Percentiles rank a stretch among this genome's conserved stretches.
phyloP scores from a whole-genome alignment of 2,329 filamentous ascomycete species.

The Aspergillus sp. region DNA sequence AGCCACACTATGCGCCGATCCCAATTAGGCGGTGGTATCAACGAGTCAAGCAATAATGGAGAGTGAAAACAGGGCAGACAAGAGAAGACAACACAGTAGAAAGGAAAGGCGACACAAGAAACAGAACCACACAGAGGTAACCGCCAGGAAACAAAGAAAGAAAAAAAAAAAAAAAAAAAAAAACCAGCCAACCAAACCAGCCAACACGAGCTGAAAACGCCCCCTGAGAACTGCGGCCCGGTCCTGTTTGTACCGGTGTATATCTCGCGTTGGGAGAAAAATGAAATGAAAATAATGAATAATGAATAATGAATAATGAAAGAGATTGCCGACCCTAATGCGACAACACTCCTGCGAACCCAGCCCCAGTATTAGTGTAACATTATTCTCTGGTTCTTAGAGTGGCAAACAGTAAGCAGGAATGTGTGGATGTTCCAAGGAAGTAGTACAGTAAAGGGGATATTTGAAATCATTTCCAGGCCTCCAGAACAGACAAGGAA shows the following conservation, averaged over 20 bases:
- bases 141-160: neutral
- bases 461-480: neutral
- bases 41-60: neutral
- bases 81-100: neutral
- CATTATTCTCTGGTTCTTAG: neutral
- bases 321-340: neutral
- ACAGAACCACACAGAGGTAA: neutral
- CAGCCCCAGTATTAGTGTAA: constrained; percentile 13
- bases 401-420: neutral
- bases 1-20: neutral
- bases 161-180: neutral
- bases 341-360: neutral
- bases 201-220: neutral
- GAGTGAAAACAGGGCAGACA: neutral
- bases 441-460: neutral
- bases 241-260: neutral
- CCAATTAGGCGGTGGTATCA: neutral
- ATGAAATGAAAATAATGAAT: constrained; percentile 5
- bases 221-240: neutral
- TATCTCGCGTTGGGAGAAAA: neutral
- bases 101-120: neutral
- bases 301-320: neutral
- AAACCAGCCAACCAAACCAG: neutral
- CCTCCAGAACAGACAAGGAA: neutral
- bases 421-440: neutral